Evolutionary conservation across 345 rosid species (phyloP), one percentile per base, ranked within the genome.

Genomic region (Ricinus communis): DNA sequence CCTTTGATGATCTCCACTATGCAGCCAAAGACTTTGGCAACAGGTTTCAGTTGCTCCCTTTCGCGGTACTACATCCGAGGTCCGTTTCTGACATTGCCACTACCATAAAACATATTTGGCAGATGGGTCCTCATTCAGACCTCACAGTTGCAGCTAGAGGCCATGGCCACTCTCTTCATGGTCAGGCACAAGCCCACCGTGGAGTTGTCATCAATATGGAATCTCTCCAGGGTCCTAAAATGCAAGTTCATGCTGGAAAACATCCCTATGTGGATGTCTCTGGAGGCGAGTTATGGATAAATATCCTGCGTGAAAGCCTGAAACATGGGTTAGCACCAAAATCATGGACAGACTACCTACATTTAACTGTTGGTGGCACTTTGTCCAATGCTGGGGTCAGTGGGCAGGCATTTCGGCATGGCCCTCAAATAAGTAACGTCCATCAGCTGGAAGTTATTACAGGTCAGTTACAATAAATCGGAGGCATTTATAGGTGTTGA

Each of bases 11-110:
- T 24, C 80, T 87, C 46, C 87, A 88, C 36, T 87, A 82, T 68
- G 95, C 87, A 68, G 90, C 99, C 66, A 89, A 66, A 72, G 99
- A 94, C 69, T 94, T 94, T 30, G 99, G 99, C 70, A 87, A 87
- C 40, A 82, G 81, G 70, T 86, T 79, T 84, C 91, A 85, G 60
- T 66, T 78, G 59, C 85, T 83, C 62, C 97, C 99, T 67, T 43
- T 76, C 61, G 97, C 99, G 25, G 89, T 94, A 33, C 82, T 94
- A 51, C 84, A 90, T 76, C 99, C 99, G 19, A 85, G 83, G 76
- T 83, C 97, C 0, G 95, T 85, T 66, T 80, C 90, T 27, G 98
- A 91, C 75, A 86, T 94, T 73, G 90, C 96, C 71, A 77, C 82
- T 43, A 86, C 88, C 1, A 79, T 94, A 62, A 85, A 79, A 75